Base-by-base conservation (phyloP, 129 eudicot genomes). In the Saussurea involucrata region DNA sequence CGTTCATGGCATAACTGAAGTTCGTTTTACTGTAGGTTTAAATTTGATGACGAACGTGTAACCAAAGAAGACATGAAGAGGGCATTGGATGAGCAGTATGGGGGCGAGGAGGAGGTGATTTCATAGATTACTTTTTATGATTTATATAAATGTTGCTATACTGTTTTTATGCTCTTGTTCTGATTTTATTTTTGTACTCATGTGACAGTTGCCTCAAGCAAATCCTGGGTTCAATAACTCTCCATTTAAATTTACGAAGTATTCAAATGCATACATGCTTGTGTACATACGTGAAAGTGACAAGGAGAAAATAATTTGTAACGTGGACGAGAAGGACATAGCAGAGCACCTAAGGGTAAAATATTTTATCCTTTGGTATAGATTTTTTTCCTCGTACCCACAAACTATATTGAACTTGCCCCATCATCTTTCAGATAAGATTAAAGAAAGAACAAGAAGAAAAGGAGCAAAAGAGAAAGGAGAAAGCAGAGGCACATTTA, bases 21-120 rank as follows among this genome's bases (percentile, higher is more conserved):
- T 44, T 70, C 36, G 37, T 69, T 63, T 49, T 68, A 6, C 66
- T 75, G 68, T 24, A 92, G 97, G 97, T 89, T 70, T 71, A 92
- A 92, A 71, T 92, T 92, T 83, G 97, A 92, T 73, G 97, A 92
- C 78, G 97, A 92, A 67, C 90, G 97, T 24, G 96, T 92, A 13
- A 87, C 97, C 57, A 87, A 89, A 87, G 97, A 89, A 82, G 95
- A 92, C 70, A 20, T 80, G 83, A 92, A 89, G 88, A 87, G 95
- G 83, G 97, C 97, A 33, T 68, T 92, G 81, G 97, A 92, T 76
- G 97, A 92, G 82, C 97, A 92, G 61, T 92, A 87, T 86, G 97
- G 97, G 73, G 97, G 97, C 74, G 97, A 92, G 72, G 97, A 92
- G 83, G 97, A 92, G 96, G 96, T 92, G 78, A 74, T 49, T 28